A percentile compares a stretch with the other conserved stretches of the same genome.
These are phyloP conservation scores for Neckera pumila DNA, from an alignment of 225 moss, liverwort and hornwort species.

Conservation along the genomic window DNA sequence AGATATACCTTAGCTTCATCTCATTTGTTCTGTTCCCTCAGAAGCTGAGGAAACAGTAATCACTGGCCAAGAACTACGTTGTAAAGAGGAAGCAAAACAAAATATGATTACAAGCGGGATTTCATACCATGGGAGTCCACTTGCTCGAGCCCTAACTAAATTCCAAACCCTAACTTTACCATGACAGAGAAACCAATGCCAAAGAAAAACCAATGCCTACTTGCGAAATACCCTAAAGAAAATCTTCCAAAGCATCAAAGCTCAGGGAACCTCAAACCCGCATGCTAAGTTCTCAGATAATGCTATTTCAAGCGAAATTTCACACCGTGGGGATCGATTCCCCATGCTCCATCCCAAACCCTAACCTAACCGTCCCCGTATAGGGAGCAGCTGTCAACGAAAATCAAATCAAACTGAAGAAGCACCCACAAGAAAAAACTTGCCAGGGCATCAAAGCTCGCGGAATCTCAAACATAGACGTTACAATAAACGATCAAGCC, in stretches of 20 bases:
- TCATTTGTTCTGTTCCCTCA: not conserved
- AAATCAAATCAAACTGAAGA: not conserved
- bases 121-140: not conserved
- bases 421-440: not conserved
- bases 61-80: not conserved
- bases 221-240: not conserved
- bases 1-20: not conserved
- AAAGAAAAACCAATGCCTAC: not conserved
- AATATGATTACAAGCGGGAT: not conserved
- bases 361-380: not conserved
- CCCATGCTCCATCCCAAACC: not conserved
- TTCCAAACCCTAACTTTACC: not conserved
- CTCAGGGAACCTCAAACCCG: not conserved
- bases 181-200: not conserved
- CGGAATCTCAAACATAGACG: not conserved
- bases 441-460: not conserved
- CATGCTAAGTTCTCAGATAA: not conserved
- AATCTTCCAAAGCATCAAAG: not conserved
- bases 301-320: not conserved
- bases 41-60: not conserved
- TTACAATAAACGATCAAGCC: not conserved
- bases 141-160: not conserved
- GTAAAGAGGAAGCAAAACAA: not conserved
- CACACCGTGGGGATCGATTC: not conserved
- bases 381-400: not conserved